A percentile compares a stretch with the other conserved stretches of the same genome.
Conservation (phyloP, 371 early-diverging fungal genomes). For the Rhizopus delemar region DNA sequence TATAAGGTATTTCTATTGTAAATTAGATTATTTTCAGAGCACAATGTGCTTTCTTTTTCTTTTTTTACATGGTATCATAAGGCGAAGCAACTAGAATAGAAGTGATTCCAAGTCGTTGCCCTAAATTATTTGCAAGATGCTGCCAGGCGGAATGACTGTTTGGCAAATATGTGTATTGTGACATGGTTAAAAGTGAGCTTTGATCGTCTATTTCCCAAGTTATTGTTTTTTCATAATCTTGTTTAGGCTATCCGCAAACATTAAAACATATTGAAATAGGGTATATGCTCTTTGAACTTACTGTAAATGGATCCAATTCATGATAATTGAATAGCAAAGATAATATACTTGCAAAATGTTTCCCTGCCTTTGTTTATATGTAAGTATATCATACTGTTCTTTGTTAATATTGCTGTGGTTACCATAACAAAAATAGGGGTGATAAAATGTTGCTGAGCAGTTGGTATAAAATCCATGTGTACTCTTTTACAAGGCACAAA, state of each 20-base stretch:
- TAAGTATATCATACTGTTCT: neutral
- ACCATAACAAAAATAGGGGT: slow-evolving; percentile 23
- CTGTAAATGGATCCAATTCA: neutral
- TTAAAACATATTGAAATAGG: neutral
- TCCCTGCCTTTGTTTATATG: slow-evolving; percentile 14
- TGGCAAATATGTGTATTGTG: slow-evolving; percentile 13
- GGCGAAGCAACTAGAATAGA: slow-evolving; percentile 18
- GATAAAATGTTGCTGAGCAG: slow-evolving; percentile 20
- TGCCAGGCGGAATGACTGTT: neutral
- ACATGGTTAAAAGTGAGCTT: slow-evolving; percentile 16
- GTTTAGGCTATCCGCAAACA: slow-evolving; percentile 12
- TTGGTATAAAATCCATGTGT: slow-evolving; percentile 5
- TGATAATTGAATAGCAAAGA: slow-evolving; percentile 20
- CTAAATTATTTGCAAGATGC: slow-evolving; percentile 14
- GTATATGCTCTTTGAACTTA: neutral
- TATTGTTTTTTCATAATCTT: slow-evolving; percentile 24
- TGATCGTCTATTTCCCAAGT: slow-evolving; percentile 17
- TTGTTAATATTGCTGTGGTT: neutral
- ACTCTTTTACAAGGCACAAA: slow-evolving; percentile 13
- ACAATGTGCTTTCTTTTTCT: too few species aligned
- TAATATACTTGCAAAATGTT: slow-evolving; percentile 21
- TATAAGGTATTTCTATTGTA: neutral
- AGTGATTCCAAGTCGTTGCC: slow-evolving; percentile 24
- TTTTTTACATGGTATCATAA: slow-evolving; percentile 20
- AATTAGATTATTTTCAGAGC: too few species aligned